These are phyloP conservation scores for Bimuria novae-zelandiae DNA, from an alignment of 2,329 filamentous ascomycete genomes.

Conservation along the genomic window DNA sequence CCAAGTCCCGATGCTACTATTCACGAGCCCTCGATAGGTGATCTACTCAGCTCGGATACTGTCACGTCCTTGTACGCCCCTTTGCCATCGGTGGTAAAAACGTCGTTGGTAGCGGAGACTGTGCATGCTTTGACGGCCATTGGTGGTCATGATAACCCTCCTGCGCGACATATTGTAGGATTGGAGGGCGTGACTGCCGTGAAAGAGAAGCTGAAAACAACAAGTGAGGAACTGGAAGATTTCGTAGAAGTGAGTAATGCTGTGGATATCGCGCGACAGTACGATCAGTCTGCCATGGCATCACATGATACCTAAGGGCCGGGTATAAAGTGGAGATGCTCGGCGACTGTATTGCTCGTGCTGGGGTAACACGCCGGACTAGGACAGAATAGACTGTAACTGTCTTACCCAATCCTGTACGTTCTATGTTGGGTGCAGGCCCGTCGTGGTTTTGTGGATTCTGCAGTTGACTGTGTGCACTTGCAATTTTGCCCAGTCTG, in stretches of 20 bases:
- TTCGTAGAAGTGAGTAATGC: slow-evolving; percentile 89
- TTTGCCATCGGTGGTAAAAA: slow-evolving; percentile 67
- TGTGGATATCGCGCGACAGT: slow-evolving; percentile 67
- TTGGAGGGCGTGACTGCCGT: slow-evolving; percentile 85
- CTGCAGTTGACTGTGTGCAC: not conserved
- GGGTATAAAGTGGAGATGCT: no score
- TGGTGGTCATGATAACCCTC: slow-evolving; percentile 93
- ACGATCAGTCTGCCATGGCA: slow-evolving; percentile 15
- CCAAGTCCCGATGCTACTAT: slow-evolving; percentile 33
- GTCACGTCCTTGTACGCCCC: slow-evolving; percentile 74
- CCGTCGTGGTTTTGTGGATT: not conserved
- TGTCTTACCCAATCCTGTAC: no score
- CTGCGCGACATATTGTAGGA: slow-evolving; percentile 90
- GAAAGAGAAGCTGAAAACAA: slow-evolving; percentile 94
- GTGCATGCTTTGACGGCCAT: slow-evolving; percentile 90
- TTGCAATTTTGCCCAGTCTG: not conserved
- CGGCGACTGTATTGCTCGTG: no score
- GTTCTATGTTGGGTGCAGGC: no score
- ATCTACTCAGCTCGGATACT: slow-evolving; percentile 52
- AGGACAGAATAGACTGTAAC: no score
- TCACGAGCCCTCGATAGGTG: slow-evolving; percentile 47
- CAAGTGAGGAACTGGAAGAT: slow-evolving; percentile 94
- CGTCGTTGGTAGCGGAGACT: slow-evolving; percentile 81
- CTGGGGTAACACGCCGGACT: no score
- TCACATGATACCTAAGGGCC: not conserved